phyloP scores from a whole-genome alignment of 345 rosid species.

The Dipteronia dyeriana region DNA sequence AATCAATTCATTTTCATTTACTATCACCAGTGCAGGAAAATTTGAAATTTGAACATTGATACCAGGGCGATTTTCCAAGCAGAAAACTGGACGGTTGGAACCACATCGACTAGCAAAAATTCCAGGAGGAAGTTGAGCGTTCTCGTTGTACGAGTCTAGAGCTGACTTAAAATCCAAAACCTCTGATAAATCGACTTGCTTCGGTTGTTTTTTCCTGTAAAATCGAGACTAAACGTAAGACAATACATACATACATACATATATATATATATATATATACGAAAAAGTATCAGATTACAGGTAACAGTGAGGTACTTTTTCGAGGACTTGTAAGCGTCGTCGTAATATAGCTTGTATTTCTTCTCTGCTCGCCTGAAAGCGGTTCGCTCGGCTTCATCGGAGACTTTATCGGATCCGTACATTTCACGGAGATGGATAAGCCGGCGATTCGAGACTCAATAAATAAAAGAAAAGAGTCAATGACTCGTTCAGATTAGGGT shows the following conservation, averaged over 20 bases:
- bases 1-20: neutral
- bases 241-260: neutral
- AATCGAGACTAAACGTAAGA: constrained; percentile 2
- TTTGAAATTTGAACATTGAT: neutral
- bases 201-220: constrained; percentile 74
- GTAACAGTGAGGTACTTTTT: constrained; percentile 45
- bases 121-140: constrained; percentile 54
- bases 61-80: constrained; percentile 78
- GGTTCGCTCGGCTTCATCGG: constrained; percentile 64
- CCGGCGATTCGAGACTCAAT: constrained; percentile 4
- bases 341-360: constrained; percentile 84
- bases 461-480: neutral
- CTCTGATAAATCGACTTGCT: constrained; percentile 72
- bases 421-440: constrained; percentile 32
- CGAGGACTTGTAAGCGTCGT: constrained; percentile 54
- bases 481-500: constrained; percentile 20
- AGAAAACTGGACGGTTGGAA: constrained; percentile 47
- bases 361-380: constrained; percentile 90
- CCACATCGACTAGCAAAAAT: constrained; percentile 33
- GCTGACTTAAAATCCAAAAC: constrained; percentile 65
- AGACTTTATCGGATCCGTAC: constrained; percentile 58
- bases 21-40: neutral
- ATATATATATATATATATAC: neutral
- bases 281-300: constrained; percentile 11
- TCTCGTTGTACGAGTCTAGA: constrained; percentile 41